Conservation (phyloP, 2,329 filamentous ascomycete species). For the Colletotrichum sojae region DNA sequence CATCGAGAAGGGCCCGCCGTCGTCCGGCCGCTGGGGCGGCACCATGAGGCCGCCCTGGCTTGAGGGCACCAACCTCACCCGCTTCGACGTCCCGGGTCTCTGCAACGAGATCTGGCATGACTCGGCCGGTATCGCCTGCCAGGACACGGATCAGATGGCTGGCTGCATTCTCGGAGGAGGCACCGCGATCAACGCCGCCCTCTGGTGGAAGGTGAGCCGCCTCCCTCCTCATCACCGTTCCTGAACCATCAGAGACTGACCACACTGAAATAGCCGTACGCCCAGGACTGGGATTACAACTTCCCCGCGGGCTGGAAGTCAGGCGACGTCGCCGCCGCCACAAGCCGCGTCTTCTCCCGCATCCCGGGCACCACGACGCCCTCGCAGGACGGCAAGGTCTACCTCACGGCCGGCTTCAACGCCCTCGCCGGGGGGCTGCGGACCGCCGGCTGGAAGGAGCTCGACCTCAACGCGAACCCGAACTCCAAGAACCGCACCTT, state of each 20-base stretch:
- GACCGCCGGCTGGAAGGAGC: conserved; percentile 72
- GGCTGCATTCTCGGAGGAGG: conserved; percentile 80
- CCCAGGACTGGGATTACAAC: conserved; percentile 78
- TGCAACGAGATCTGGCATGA: conserved; percentile 80
- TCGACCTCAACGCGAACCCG: conserved; percentile 72
- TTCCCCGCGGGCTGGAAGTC: conserved; percentile 81
- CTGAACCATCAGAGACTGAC: conserved; percentile 5
- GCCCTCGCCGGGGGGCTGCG: conserved; percentile 72
- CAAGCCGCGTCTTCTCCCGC: conserved; percentile 74
- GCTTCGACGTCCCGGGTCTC: conserved; percentile 80
- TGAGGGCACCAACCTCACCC: conserved; percentile 72
- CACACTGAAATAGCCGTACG: conserved; percentile 61
- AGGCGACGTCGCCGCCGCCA: conserved; percentile 71
- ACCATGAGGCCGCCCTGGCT: conserved; percentile 74
- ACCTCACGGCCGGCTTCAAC: conserved; percentile 77
- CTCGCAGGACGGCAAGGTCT: conserved; percentile 75
- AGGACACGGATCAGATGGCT: conserved; percentile 80
- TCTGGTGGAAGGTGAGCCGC: conserved; percentile 72
- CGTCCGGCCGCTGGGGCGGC: conserved; percentile 76
- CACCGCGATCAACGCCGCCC: conserved; percentile 76
- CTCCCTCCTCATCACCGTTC: background rate
- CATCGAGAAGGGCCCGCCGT: conserved; percentile 72
- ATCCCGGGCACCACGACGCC: conserved; percentile 79
- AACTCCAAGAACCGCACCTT: conserved; percentile 76
- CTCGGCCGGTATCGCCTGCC: conserved; percentile 74